Conservation (phyloP, 768 basidiomycete genomes). For the Lactarius sanguifluus region DNA sequence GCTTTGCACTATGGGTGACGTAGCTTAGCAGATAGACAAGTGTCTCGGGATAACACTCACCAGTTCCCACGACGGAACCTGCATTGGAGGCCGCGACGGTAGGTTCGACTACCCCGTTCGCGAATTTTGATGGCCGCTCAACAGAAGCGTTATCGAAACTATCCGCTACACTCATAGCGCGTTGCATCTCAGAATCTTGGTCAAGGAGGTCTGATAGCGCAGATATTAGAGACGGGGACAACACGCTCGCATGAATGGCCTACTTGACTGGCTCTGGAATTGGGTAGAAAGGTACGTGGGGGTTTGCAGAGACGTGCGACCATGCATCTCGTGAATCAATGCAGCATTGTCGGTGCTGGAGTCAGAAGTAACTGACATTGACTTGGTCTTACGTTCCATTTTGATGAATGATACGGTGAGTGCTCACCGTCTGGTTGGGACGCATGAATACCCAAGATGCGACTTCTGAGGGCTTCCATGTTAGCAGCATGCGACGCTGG, state of each 20-base stretch:
- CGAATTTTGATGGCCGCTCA: neutral
- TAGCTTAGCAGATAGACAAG: neutral
- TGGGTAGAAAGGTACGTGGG: conserved; percentile 25
- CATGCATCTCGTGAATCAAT: conserved; percentile 21
- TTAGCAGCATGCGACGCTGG: conserved; percentile 22
- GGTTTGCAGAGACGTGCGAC: conserved; percentile 22
- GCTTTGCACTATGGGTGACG: conserved; percentile 4
- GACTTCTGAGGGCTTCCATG: conserved; percentile 25
- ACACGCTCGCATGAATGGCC: neutral
- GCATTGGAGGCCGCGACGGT: conserved; percentile 7
- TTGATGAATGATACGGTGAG: neutral
- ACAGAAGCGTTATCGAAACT: conserved; percentile 25
- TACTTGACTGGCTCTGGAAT: conserved; percentile 28
- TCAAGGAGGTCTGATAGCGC: conserved; percentile 28
- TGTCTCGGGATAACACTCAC: conserved; percentile 10
- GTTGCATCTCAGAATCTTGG: conserved; percentile 31
- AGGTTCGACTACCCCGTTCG: neutral
- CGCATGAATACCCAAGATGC: conserved; percentile 13
- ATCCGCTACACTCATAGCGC: conserved; percentile 26
- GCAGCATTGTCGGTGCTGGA: conserved; percentile 22
- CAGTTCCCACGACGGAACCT: conserved; percentile 3
- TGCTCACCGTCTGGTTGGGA: conserved; percentile 19
- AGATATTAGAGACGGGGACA: neutral
- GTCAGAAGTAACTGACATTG: conserved; percentile 22
- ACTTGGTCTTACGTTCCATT: conserved; percentile 1